These are phyloP conservation scores for Didymella keratinophila DNA, from an alignment of 2,329 filamentous ascomycete genomes.

Conservation along the genomic window DNA sequence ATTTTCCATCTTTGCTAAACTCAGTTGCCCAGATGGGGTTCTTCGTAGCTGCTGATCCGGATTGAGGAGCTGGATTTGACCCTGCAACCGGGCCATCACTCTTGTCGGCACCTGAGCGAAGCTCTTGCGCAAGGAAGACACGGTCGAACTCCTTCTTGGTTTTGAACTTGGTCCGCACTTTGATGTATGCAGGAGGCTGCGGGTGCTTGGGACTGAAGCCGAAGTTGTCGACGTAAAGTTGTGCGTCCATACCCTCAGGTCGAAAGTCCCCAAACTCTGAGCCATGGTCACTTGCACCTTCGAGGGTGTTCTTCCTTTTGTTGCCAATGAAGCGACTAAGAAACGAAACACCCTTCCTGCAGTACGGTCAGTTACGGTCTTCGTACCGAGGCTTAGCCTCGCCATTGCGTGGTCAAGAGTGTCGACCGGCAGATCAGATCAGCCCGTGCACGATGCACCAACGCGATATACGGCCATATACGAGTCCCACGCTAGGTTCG, in stretches of 20 bases:
- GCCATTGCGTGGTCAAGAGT: neutral
- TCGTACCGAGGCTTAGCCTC: constrained; percentile 4
- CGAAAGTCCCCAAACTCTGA: constrained; percentile 74
- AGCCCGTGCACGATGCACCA: constrained; percentile 6
- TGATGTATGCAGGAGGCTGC: constrained; percentile 89
- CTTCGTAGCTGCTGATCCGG: constrained; percentile 49
- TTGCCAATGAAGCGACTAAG: constrained; percentile 83
- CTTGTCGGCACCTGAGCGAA: constrained; percentile 64
- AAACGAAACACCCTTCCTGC: constrained; percentile 87
- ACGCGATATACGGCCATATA: constrained; percentile 22
- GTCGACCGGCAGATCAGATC: constrained; percentile 3
- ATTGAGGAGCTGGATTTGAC: constrained; percentile 41
- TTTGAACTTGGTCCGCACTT: constrained; percentile 81
- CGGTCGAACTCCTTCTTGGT: constrained; percentile 82
- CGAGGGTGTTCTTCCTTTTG: constrained; percentile 72
- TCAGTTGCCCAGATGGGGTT: constrained; percentile 90
- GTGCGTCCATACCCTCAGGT: constrained; percentile 81
- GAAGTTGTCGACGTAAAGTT: constrained; percentile 75
- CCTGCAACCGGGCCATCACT: constrained; percentile 36
- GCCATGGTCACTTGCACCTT: constrained; percentile 65
- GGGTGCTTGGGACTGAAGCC: constrained; percentile 88
- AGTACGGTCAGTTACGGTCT: constrained; percentile 23
- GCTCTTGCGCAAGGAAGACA: constrained; percentile 89
- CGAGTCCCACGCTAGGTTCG: constrained; percentile 11
- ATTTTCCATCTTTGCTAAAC: constrained; percentile 91